Conservation (phyloP, 2,329 filamentous ascomycete genomes). For the Fusarium sp. region DNA sequence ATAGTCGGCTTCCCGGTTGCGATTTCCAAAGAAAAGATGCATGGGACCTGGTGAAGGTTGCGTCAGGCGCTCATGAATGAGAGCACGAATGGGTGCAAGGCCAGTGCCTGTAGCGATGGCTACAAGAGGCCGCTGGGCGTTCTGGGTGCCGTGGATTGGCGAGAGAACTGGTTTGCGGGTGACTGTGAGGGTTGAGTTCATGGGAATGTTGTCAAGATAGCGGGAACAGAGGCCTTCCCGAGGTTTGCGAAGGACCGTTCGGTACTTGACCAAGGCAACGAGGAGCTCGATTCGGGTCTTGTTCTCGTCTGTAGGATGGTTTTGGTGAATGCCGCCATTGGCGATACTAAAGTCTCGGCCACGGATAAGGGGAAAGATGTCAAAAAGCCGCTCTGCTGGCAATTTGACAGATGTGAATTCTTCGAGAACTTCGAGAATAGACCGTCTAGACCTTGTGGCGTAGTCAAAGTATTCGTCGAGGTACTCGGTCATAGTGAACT, state of each 20-base stretch:
- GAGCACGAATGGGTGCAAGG: slow-evolving; percentile 83
- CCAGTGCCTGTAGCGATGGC: slow-evolving; percentile 89
- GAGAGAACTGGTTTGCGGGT: slow-evolving; percentile 64
- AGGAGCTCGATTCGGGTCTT: slow-evolving; percentile 75
- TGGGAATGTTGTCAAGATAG: slow-evolving; percentile 77
- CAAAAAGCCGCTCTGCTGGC: slow-evolving; percentile 77
- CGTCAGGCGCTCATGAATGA: slow-evolving; percentile 78
- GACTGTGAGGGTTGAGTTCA: slow-evolving; percentile 70
- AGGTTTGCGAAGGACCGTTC: slow-evolving; percentile 85
- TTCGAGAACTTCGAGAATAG: slow-evolving; percentile 90
- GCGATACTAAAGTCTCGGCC: slow-evolving; percentile 95
- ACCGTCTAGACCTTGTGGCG: slow-evolving; percentile 87
- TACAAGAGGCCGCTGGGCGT: slow-evolving; percentile 69
- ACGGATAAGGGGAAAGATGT: slow-evolving; percentile 84
- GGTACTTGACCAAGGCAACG: slow-evolving; percentile 90
- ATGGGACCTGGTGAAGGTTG: slow-evolving; percentile 53
- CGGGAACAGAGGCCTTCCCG: slow-evolving; percentile 90
- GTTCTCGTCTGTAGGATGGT: slow-evolving; percentile 39
- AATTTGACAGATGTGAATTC: slow-evolving; percentile 90
- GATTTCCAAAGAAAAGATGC: slow-evolving; percentile 85
- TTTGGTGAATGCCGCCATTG: slow-evolving; percentile 69
- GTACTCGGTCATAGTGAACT: slow-evolving; percentile 83
- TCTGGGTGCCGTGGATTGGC: slow-evolving; percentile 56
- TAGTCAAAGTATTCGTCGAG: slow-evolving; percentile 97
- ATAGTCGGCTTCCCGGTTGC: slow-evolving; percentile 80